Evolutionary conservation across 768 basidiomycete species (phyloP).

Genomic region (Termitomyces sp.): DNA sequence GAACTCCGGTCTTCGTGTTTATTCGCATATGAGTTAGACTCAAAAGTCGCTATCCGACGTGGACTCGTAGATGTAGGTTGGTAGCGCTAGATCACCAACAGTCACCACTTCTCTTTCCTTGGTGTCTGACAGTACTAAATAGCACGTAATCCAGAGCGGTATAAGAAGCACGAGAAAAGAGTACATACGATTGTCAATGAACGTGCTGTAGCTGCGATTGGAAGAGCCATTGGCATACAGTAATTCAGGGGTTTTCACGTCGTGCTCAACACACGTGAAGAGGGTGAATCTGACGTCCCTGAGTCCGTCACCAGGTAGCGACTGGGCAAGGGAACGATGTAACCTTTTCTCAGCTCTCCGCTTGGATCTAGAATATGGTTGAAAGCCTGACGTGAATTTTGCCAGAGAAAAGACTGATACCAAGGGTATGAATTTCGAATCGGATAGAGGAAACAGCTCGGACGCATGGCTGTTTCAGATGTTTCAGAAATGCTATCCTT

Average conservation of each 20-base stretch:
- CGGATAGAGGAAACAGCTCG: neutral
- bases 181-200: slow-evolving; percentile 14
- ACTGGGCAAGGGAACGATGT: slow-evolving; percentile 3
- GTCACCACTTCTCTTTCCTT: slow-evolving; percentile 2
- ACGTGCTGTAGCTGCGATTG: slow-evolving; percentile 10
- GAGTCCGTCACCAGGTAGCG: slow-evolving; percentile 8
- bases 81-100: neutral
- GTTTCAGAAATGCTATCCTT: neutral
- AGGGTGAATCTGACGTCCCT: slow-evolving; percentile 13
- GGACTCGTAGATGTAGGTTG: slow-evolving; percentile 9
- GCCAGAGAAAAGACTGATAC: neutral
- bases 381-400: slow-evolving; percentile 3
- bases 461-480: neutral
- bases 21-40: neutral
- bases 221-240: slow-evolving; percentile 12
- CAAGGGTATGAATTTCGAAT: neutral
- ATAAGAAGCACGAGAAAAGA: neutral
- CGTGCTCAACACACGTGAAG: slow-evolving; percentile 6
- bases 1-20: neutral
- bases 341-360: neutral
- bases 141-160: neutral
- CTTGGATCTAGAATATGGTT: neutral
- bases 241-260: slow-evolving; percentile 4
- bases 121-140: slow-evolving; percentile 4
- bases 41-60: slow-evolving; percentile 17